Conservation (phyloP, 306 rosid genomes). For the Trifolium dubium region DNA sequence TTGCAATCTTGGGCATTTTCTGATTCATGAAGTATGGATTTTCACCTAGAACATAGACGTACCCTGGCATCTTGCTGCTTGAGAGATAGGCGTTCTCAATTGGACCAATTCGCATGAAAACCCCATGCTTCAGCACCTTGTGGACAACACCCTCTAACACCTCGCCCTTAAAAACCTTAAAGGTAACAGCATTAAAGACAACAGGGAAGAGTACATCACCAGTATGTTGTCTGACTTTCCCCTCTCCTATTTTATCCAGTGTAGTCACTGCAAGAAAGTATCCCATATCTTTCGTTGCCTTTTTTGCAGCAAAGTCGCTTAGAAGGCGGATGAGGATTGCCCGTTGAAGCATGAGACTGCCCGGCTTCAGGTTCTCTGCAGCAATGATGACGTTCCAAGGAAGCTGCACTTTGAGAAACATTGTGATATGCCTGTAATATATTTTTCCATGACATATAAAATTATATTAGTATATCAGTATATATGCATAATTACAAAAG, state of each 20-base stretch:
- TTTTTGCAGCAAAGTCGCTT: slow-evolving; percentile 68
- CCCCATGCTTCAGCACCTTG: slow-evolving; percentile 87
- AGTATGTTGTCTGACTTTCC: slow-evolving; percentile 71
- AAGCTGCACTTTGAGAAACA: slow-evolving; percentile 79
- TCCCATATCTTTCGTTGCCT: slow-evolving; percentile 77
- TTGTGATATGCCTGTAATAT: slow-evolving; percentile 34
- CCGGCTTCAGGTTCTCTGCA: slow-evolving; percentile 65
- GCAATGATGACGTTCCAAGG: slow-evolving; percentile 80
- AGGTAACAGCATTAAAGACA: slow-evolving; percentile 66
- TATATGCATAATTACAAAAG: slow-evolving; percentile 24
- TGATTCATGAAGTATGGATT: slow-evolving; percentile 69
- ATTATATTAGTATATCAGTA: slow-evolving; percentile 21
- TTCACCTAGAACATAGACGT: slow-evolving; percentile 67
- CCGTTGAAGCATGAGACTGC: slow-evolving; percentile 73
- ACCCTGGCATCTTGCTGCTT: slow-evolving; percentile 75
- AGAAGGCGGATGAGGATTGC: slow-evolving; percentile 63
- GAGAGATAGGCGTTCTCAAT: slow-evolving; percentile 74
- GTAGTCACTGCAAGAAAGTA: slow-evolving; percentile 76
- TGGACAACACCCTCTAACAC: slow-evolving; percentile 75
- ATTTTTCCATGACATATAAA: slow-evolving; percentile 42
- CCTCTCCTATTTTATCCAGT: slow-evolving; percentile 77
- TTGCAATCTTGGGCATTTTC: slow-evolving; percentile 64
- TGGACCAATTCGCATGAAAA: slow-evolving; percentile 82
- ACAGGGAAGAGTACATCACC: slow-evolving; percentile 90
- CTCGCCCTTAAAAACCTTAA: slow-evolving; percentile 86